These are phyloP conservation scores for Botrytis porri DNA, from an alignment of 2,329 filamentous ascomycete genomes.

Conservation along the genomic window DNA sequence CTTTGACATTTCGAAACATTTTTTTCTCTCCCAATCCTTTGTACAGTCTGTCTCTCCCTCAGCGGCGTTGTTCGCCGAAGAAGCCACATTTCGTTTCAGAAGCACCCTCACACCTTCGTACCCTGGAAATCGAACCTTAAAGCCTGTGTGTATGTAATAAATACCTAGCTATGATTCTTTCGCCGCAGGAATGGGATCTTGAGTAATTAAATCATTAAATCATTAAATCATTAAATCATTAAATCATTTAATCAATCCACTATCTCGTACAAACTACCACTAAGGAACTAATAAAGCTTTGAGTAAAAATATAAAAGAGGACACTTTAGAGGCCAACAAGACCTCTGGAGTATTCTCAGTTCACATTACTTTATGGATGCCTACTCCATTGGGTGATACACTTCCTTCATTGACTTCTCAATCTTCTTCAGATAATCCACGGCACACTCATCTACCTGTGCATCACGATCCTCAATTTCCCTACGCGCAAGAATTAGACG, in stretches of 20 bases:
- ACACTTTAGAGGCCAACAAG: conserved; percentile 37
- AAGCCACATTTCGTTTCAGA: conserved; percentile 11
- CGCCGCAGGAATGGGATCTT: not conserved
- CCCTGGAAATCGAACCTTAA: not conserved
- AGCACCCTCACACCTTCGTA: not conserved
- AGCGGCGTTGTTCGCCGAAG: not conserved
- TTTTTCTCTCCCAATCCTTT: too few relatives aligned
- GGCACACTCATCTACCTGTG: conserved; percentile 31
- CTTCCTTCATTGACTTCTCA: conserved; percentile 35
- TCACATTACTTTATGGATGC: conserved; percentile 42
- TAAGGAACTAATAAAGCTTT: not conserved
- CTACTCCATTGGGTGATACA: conserved; percentile 41
- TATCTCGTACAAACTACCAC: not conserved
- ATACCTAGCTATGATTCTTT: not conserved
- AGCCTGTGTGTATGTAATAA: not conserved
- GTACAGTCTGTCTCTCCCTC: not conserved
- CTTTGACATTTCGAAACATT: not conserved
- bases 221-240: too few relatives aligned
- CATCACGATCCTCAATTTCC: conserved; percentile 36
- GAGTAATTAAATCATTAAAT: conserved; percentile 1
- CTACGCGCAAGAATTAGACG: conserved; percentile 37
- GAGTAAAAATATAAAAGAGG: conserved; percentile 10
- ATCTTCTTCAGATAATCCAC: conserved; percentile 26
- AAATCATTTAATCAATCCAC: conserved; percentile 10
- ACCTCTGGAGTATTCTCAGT: conserved; percentile 30